A percentile compares a stretch with the other conserved stretches of the same genome.
Conservation (phyloP, 2,329 filamentous ascomycete species). For the Boeremia exigua region DNA sequence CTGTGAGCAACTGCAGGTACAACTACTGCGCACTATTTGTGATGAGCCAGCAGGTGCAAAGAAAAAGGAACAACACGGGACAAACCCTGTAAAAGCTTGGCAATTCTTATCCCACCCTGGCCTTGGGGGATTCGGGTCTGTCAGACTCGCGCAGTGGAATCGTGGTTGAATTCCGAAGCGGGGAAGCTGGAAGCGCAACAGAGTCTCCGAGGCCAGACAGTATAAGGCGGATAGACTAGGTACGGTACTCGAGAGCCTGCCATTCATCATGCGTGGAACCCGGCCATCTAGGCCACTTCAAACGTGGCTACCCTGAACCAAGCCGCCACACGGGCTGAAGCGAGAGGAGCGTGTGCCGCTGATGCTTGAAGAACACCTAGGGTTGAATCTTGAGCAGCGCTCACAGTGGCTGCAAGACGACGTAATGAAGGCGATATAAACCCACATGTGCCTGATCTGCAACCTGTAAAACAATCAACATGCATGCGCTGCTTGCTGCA, state of each 20-base stretch:
- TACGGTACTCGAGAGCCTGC: neutral
- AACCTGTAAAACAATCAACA: constrained; percentile 5
- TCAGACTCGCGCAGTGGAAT: constrained; percentile 4
- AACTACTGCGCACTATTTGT: constrained; percentile 14
- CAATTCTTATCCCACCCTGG: constrained; percentile 28
- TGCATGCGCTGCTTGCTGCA: constrained; percentile 4
- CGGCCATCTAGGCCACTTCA: constrained; percentile 4
- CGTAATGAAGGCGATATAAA: neutral
- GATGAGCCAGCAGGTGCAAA: constrained; percentile 13
- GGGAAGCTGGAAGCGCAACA: constrained; percentile 9
- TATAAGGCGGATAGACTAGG: neutral
- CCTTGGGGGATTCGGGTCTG: constrained; percentile 18
- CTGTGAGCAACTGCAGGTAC: constrained; percentile 15
- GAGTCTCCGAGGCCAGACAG: constrained; percentile 6
- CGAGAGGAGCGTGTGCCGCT: neutral
- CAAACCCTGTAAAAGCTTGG: constrained; percentile 31
- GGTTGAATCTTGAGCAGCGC: neutral
- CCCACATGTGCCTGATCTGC: constrained; percentile 10
- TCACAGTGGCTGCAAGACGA: constrained; percentile 1
- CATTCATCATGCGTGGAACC: neutral
- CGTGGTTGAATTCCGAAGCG: constrained; percentile 12
- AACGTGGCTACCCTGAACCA: neutral
- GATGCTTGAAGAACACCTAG: neutral
- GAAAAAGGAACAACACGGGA: constrained; percentile 7
- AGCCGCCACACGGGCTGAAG: constrained; percentile 10